Base-by-base conservation (phyloP, 73 alveolate genomes). In the Paramecium sonneborni region DNA sequence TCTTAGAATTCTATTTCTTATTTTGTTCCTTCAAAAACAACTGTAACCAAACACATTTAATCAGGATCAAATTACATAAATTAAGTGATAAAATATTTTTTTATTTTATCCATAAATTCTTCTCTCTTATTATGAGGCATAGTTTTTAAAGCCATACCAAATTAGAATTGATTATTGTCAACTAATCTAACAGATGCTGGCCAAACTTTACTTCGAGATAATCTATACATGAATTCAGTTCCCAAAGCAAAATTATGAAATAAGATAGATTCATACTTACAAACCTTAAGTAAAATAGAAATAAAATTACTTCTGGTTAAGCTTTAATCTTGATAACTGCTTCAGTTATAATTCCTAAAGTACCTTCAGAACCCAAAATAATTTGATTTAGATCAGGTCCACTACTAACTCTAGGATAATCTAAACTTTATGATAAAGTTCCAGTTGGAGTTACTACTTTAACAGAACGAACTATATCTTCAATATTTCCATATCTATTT, bases 401-500 rank as follows among this genome's bases (percentile, higher is more conserved):
- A 91, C 92, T 91, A 18, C 97, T 94, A 43, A 94, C 88, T 93
- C 99, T 95, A 62, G 98, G 98, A 76, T 95, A 94, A 28, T 95
- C 95, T 46, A 93, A 88, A 35, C 92, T 30, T 86, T 95, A 93
- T 11, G 90, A 44, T 55, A 87, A 94, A 12, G 95, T 88, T 15
- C 99, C 98, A 35, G 72, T 82, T 62, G 99, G 97, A 46, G 99
- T 96, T 67, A 96, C 98, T 23, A 96, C 55, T 79, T 85, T 95
- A 44, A 94, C 87, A 48, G 95, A 57, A 30, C 92, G 93, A 12
- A 96, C 96, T 30, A 96, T 96, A 76, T 97, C 99, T 68, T 98
- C 99, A 56, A 98, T 98, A 91, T 97, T 98, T 58, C 99, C 99
- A 92, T 98, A 97, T 34, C 79, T 93, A 72, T 97, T 97, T 86